phyloP scores from a whole-genome alignment of 208 protist genomes.

The Acanthamoeba castellanii region DNA sequence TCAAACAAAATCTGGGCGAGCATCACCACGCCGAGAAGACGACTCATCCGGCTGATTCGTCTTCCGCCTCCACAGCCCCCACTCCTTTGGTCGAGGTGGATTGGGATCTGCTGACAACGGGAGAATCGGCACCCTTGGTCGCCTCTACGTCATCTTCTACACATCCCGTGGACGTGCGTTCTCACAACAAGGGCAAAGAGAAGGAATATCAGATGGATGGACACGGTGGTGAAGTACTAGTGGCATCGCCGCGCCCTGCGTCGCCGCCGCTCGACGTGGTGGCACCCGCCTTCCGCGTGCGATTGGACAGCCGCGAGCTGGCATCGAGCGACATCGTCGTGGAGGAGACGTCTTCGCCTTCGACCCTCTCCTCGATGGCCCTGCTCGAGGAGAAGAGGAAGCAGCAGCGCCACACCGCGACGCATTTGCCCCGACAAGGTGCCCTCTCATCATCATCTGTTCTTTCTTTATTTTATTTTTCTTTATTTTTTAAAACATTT shows the following conservation, averaged over 20 bases:
- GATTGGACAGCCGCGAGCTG: conserved; percentile 8
- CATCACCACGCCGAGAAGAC: no score
- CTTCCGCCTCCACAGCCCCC: not conserved
- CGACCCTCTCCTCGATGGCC: not conserved
- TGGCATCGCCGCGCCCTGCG: not conserved
- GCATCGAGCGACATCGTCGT: conserved; percentile 35
- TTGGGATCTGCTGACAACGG: not conserved
- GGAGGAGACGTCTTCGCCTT: not conserved
- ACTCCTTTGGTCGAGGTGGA: not conserved
- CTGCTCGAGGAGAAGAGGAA: not conserved
- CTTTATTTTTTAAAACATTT: not conserved
- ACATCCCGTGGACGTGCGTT: not conserved
- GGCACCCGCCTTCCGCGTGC: not conserved
- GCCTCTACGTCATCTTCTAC: not conserved
- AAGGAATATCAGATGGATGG: not conserved
- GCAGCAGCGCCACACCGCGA: not conserved
- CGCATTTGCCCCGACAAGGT: not conserved
- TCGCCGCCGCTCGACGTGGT: conserved; percentile 34
- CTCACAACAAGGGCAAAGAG: not conserved
- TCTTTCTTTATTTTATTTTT: not conserved
- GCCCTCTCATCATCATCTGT: not conserved
- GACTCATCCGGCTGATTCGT: no score
- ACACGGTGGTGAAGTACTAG: not conserved
- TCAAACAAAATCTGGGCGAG: no score
- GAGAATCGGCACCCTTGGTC: no score